Conservation (phyloP, 306 rosid species). For the Leucaena leucocephala region DNA sequence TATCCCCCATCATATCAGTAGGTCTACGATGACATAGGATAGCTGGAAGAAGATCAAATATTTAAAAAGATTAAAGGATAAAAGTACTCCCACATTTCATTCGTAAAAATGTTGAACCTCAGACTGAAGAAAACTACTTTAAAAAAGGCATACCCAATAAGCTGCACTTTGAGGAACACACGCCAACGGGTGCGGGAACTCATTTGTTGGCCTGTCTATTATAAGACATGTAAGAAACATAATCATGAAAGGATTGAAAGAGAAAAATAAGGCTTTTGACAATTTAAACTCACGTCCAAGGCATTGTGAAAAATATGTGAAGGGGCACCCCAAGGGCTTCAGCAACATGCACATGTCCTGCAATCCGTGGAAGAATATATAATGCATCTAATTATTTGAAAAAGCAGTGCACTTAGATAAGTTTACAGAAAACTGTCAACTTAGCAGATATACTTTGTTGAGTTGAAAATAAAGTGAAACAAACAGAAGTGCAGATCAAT, state of each 20-base stretch:
- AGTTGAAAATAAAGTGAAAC: neutral
- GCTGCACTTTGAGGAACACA: constrained; percentile 89
- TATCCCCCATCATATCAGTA: constrained; percentile 88
- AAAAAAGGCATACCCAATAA: constrained; percentile 65
- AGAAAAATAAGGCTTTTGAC: constrained; percentile 7
- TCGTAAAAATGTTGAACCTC: constrained; percentile 25
- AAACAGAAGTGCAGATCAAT: neutral
- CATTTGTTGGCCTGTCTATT: constrained; percentile 85
- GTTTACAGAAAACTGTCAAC: neutral
- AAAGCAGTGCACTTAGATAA: neutral
- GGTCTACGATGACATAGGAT: constrained; percentile 77
- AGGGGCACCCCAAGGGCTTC: constrained; percentile 93
- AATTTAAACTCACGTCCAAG: constrained; percentile 84
- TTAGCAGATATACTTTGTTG: constrained; percentile 1
- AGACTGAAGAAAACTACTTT: constrained; percentile 12
- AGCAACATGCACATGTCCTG: constrained; percentile 87
- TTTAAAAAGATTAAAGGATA: constrained; percentile 23
- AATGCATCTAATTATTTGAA: constrained; percentile 1
- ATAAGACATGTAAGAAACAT: constrained; percentile 43
- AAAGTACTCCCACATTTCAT: constrained; percentile 27
- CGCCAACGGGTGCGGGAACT: constrained; percentile 87
- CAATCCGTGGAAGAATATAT: constrained; percentile 39
- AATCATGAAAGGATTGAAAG: constrained; percentile 20
- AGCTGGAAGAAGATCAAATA: constrained; percentile 57
- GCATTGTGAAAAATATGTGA: constrained; percentile 95